Conservation (phyloP, 441 rosid genomes). For the Euphorbia celastroides region DNA sequence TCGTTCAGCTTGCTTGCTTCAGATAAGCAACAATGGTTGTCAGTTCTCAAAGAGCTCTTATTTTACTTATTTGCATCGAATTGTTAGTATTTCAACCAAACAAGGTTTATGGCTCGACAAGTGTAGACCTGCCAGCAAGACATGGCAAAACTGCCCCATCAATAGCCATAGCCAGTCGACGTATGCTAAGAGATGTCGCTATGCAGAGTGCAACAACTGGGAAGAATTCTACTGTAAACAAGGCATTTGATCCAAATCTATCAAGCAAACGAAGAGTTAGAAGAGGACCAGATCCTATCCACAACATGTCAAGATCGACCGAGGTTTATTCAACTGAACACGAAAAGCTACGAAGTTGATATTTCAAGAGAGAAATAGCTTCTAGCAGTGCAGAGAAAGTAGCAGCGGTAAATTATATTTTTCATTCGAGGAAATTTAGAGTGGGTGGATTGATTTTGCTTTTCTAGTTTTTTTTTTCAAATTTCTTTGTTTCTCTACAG, state of each 20-base stretch:
- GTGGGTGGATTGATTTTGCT: conserved; percentile 34
- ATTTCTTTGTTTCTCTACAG: conserved; percentile 25
- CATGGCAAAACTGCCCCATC: conserved; percentile 28
- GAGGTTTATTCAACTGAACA: conserved; percentile 27
- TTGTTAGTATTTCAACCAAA: conserved; percentile 40
- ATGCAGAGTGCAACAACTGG: conserved; percentile 27
- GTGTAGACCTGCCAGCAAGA: conserved; percentile 28
- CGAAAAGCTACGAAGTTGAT: conserved; percentile 27
- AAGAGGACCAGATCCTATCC: conserved; percentile 93
- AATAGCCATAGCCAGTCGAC: conserved; percentile 26
- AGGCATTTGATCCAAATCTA: conserved; percentile 38
- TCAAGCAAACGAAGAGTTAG: conserved; percentile 78
- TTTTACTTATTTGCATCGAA: conserved; percentile 50
- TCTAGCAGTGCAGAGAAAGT: conserved; percentile 32
- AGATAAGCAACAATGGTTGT: conserved; percentile 41
- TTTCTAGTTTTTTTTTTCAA: background rate
- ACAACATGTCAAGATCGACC: conserved; percentile 56
- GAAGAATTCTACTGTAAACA: conserved; percentile 23
- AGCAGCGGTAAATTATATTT: conserved; percentile 19
- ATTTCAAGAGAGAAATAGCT: conserved; percentile 27
- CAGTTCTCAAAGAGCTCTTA: conserved; percentile 34
- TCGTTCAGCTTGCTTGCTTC: conserved; percentile 39
- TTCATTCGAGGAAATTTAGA: conserved; percentile 26
- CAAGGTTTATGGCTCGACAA: conserved; percentile 38
- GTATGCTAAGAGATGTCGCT: conserved; percentile 34